Percentiles rank a stretch among this genome's conserved stretches.
Conservation (phyloP, 257 asterid species). For the Eustoma russellianum region DNA sequence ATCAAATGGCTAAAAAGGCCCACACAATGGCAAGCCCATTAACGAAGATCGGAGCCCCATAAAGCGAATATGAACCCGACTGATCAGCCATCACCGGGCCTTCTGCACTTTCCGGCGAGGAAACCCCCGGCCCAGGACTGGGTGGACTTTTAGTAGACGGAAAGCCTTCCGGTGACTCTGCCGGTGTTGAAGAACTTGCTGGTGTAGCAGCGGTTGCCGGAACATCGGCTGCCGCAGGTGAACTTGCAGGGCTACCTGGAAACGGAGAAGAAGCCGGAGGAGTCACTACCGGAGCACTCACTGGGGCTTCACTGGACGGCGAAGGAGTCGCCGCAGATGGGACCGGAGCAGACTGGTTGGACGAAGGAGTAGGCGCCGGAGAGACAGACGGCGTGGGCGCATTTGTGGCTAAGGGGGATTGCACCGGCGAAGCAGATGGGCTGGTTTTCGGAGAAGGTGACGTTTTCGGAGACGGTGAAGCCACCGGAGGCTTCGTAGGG, state of each 20-base stretch:
- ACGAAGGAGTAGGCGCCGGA: conserved; percentile 29
- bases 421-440: conserved; percentile 37
- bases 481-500: conserved; percentile 42
- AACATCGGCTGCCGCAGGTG: conserved; percentile 27
- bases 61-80: conserved; percentile 22
- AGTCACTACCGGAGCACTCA: conserved; percentile 17
- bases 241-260: conserved; percentile 13
- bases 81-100: conserved; percentile 30
- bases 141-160: conserved; percentile 34
- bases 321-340: conserved; percentile 40
- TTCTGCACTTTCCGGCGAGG: conserved; percentile 38
- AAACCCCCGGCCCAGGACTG: conserved; percentile 28
- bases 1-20: conserved; percentile 31
- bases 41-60: conserved; percentile 20
- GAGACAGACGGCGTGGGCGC: conserved; percentile 17
- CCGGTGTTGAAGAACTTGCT: conserved; percentile 30
- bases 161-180: conserved; percentile 28
- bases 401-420: conserved; percentile 24
- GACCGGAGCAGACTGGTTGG: conserved; percentile 31
- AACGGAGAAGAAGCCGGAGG: conserved; percentile 21
- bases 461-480: conserved; percentile 30
- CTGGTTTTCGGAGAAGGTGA: conserved; percentile 36
- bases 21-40: conserved; percentile 32
- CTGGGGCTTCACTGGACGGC: conserved; percentile 21
- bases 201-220: conserved; percentile 27